Conservation (phyloP, 805 yeast genomes). For the Suhomyces kilbournensis region DNA sequence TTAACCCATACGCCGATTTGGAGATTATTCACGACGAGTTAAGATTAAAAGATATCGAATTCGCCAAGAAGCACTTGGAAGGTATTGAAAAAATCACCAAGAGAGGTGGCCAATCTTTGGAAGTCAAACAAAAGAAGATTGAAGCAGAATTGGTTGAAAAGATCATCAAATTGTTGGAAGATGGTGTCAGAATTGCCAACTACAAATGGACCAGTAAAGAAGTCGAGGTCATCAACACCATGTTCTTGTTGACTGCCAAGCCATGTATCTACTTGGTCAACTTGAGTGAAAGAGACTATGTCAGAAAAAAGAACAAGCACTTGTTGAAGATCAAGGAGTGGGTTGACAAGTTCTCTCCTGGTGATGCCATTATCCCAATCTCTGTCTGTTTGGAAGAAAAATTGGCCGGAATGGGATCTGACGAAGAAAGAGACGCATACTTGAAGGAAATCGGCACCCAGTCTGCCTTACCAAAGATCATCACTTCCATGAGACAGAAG, state of each 20-base stretch:
- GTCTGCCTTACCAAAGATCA: conserved; percentile 83
- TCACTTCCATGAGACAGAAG: conserved; percentile 81
- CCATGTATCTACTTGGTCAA: conserved; percentile 92
- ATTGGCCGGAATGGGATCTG: conserved; percentile 81
- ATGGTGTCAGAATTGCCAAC: conserved; percentile 85
- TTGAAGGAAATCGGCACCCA: conserved; percentile 68
- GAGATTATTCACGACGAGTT: conserved; percentile 89
- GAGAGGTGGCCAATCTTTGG: conserved; percentile 87
- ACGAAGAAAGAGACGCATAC: conserved; percentile 76
- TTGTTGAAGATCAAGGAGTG: conserved; percentile 80
- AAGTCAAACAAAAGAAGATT: conserved; percentile 84
- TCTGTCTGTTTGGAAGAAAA: conserved; percentile 91
- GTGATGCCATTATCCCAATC: conserved; percentile 83
- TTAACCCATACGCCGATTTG: conserved; percentile 91
- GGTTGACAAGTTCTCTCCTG: conserved; percentile 86
- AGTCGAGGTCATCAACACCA: conserved; percentile 82
- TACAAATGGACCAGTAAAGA: conserved; percentile 86
- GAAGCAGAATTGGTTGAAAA: conserved; percentile 71
- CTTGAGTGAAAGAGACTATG: conserved; percentile 83
- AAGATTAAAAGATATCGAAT: conserved; percentile 95
- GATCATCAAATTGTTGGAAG: conserved; percentile 74
- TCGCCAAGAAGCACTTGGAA: conserved; percentile 77
- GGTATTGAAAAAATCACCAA: conserved; percentile 73
- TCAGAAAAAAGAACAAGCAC: conserved; percentile 86
- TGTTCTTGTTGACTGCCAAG: conserved; percentile 89